These are phyloP conservation scores for Podila minutissima DNA, from an alignment of 192 early-diverging fungal genomes.

Conservation along the genomic window DNA sequence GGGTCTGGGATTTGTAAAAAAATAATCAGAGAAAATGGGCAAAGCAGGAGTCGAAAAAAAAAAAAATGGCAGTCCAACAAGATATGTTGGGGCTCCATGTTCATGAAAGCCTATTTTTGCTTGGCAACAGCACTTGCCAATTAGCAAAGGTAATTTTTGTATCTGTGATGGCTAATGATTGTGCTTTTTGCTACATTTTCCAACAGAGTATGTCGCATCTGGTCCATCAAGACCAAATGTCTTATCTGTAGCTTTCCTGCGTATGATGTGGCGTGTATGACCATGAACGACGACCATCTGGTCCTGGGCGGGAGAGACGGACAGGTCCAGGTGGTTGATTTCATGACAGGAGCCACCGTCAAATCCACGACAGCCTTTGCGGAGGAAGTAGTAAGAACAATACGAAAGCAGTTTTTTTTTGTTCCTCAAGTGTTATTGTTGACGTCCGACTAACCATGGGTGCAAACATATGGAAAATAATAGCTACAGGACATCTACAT, in stretches of 20 bases:
- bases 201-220: constrained; percentile 33
- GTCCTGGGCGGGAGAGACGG: constrained; percentile 18
- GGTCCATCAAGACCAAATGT: constrained; percentile 22
- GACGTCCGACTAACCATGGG: neutral
- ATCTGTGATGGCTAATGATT: neutral
- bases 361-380: constrained; percentile 14
- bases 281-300: constrained; percentile 40
- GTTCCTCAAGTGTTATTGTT: too few species aligned
- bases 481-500: constrained; percentile 48
- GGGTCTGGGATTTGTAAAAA: neutral
- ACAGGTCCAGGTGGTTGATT: constrained; percentile 25
- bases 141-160: too few species aligned
- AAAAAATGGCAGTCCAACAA: neutral
- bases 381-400: constrained; percentile 22
- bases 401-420: too few species aligned
- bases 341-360: constrained; percentile 20
- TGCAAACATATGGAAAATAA: neutral
- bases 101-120: neutral
- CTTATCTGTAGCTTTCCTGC: constrained; percentile 16
- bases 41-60: neutral
- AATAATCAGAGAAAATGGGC: neutral
- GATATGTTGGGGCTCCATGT: neutral
- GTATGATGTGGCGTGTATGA: constrained; percentile 29
- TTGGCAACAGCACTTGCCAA: too few species aligned
- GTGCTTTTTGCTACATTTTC: neutral